Evolutionary conservation across 2,329 filamentous ascomycete species (phyloP).

Genomic region (Torrubiella hemipterigena): DNA sequence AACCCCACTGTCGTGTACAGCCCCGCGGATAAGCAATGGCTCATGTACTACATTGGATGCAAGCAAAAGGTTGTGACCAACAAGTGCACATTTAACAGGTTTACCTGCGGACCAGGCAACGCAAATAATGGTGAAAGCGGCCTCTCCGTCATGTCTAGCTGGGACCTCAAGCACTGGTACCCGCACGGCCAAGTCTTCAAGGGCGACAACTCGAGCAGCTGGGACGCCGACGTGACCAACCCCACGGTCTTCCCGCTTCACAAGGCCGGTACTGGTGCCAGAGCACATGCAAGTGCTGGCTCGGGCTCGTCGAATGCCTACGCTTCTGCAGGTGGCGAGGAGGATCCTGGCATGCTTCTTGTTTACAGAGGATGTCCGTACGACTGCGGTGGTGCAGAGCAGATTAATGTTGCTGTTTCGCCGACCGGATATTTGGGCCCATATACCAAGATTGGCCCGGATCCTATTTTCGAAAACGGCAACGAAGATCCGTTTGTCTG

Average conservation of each 20-base stretch:
- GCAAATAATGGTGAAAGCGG: conserved; percentile 11
- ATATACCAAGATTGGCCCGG: conserved; percentile 8
- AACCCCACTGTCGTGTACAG: conserved; percentile 33
- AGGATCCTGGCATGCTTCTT: conserved; percentile 9
- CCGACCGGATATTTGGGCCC: conserved; percentile 7
- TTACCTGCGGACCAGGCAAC: conserved; percentile 11
- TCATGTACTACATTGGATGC: conserved; percentile 32
- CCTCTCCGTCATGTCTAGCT: conserved; percentile 15
- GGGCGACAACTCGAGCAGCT: conserved; percentile 8
- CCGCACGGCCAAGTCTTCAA: conserved; percentile 9
- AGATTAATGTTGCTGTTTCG: conserved; percentile 11
- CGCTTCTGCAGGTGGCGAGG: too few relatives aligned
- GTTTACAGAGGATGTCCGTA: conserved; percentile 11
- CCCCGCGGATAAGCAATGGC: conserved; percentile 26
- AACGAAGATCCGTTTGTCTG: conserved; percentile 20
- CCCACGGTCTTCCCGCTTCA: conserved; percentile 27
- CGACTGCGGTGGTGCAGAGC: conserved; percentile 8
- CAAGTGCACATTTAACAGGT: conserved; percentile 6
- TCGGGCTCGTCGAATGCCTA: too few relatives aligned
- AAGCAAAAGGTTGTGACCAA: conserved; percentile 5
- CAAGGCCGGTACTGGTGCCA: too few relatives aligned
- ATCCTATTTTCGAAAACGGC: conserved; percentile 9
- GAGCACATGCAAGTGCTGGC: too few relatives aligned
- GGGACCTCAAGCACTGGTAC: conserved; percentile 9
- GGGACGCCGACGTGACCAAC: conserved; percentile 23